Conservation (phyloP, 2,329 filamentous ascomycete species). For the Orbilia blumenaviensis region DNA sequence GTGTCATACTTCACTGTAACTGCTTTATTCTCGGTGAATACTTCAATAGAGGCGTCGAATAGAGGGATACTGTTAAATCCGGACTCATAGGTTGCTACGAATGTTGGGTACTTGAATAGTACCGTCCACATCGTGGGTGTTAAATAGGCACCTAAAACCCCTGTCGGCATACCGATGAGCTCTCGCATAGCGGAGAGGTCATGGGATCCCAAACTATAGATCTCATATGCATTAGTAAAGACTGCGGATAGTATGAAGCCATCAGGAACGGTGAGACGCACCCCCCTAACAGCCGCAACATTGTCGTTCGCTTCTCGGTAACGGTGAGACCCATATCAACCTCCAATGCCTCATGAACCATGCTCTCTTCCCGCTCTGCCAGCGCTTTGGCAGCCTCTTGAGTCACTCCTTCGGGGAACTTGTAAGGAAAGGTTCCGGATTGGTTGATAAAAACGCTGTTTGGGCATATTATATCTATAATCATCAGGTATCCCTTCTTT, state of each 20-base stretch:
- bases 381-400: slow-evolving; percentile 56
- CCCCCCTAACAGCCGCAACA: slow-evolving; percentile 57
- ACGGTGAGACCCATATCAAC: slow-evolving; percentile 59
- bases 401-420: slow-evolving; percentile 63
- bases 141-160: slow-evolving; percentile 63
- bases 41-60: slow-evolving; percentile 67
- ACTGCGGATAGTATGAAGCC: background rate
- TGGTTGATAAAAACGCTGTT: slow-evolving; percentile 65
- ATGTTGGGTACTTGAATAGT: slow-evolving; percentile 64
- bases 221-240: background rate
- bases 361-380: slow-evolving; percentile 55
- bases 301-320: slow-evolving; percentile 57
- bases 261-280: slow-evolving; percentile 54
- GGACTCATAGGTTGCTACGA: slow-evolving; percentile 68
- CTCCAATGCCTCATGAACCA: slow-evolving; percentile 58
- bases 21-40: slow-evolving; percentile 67
- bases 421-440: slow-evolving; percentile 64
- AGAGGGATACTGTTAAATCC: slow-evolving; percentile 67
- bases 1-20: slow-evolving; percentile 68
- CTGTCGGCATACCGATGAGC: slow-evolving; percentile 65
- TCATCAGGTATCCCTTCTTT: too few relatives aligned
- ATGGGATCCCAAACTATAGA: slow-evolving; percentile 64
- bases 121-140: slow-evolving; percentile 63
- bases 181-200: slow-evolving; percentile 69
- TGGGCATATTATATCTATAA: slow-evolving; percentile 67